Evolutionary conservation across 805 yeast genomes (phyloP), one percentile per base, ranked within the genome.

Genomic region (Suhomyces sp.): DNA sequence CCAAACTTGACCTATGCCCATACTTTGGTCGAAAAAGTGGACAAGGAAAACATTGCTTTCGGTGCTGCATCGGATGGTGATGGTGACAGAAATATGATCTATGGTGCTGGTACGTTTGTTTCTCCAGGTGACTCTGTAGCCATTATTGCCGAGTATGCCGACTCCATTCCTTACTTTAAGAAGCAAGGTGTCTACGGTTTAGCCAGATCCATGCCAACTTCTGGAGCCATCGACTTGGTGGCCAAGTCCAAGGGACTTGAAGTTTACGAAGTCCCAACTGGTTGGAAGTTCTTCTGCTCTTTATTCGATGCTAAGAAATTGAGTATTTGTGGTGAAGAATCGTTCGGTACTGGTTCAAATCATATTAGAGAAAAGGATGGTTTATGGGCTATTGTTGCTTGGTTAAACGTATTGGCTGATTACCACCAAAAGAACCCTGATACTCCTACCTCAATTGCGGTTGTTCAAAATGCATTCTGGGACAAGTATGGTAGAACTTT

Each of bases 21-120:
- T 40, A 79, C 95, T 13, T 72, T 91, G 44, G 98, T 91, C 14
- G 83, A 77, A 21, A 74, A 75, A 45, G 98, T 91, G n/a, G 97
- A 93, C 54, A 56, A 62, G 14, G 84, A 84, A 40, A 66, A 78
- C 40, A 85, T 90, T 47, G 85, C 91, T 6, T 91, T 91, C 58
- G 98, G 98, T 45, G 98, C 98, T 24, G 98, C 98, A 6, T 84
- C 95, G n/a, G 98, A 88, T 58, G 98, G 98, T 62, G 98, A 91
- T 53, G 98, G 98, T 61, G 98, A 91, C 59, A 80, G 98, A 68
- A 91, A 91, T 62, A 91, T 91, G 98, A 91, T 91, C 54, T 93
- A 93, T 61, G 98, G 98, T 41, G 88, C 87, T 25, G 83, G 83
- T 30, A 77, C 97, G 2, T 91, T 91, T 62, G 98, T 91, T 10